Conservation (phyloP, 306 rosid species). For the Coriaria nepalensis region DNA sequence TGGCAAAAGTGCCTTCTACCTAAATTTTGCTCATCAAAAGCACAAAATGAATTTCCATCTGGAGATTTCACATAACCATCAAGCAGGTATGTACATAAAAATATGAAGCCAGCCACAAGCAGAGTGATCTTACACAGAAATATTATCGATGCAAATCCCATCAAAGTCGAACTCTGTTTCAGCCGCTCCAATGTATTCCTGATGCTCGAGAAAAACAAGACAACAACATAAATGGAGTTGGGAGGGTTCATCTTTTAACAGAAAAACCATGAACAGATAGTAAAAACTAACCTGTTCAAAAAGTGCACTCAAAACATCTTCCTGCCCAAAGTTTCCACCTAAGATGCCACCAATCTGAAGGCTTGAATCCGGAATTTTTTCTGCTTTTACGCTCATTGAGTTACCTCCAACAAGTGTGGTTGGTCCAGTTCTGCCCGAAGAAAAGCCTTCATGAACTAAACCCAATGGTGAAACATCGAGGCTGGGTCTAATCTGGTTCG, state of each 20-base stretch:
- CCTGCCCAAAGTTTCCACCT: conserved; percentile 71
- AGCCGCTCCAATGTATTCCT: conserved; percentile 46
- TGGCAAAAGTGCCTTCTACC: no score
- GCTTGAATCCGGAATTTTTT: conserved; percentile 43
- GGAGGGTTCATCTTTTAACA: no score
- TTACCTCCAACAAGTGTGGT: conserved; percentile 29
- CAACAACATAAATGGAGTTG: no score
- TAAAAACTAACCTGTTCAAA: conserved; percentile 64
- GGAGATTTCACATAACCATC: no score
- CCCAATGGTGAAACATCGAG: conserved; percentile 48
- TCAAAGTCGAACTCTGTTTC: conserved; percentile 79
- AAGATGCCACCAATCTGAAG: conserved; percentile 35
- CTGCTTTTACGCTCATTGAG: conserved; percentile 53
- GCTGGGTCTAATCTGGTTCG: conserved; percentile 39
- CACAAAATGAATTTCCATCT: conserved; percentile 11
- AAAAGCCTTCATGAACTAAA: conserved; percentile 55
- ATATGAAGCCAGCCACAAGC: conserved; percentile 1
- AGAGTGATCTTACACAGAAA: conserved; percentile 49
- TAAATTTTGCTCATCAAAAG: no score
- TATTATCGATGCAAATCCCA: conserved; percentile 74
- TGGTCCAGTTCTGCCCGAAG: conserved; percentile 43
- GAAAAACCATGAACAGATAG: conserved; percentile 1
- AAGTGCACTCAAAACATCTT: conserved; percentile 89
- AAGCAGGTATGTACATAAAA: conserved; percentile 54
- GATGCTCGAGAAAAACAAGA: conserved; percentile 38